phyloP scores from a whole-genome alignment of 495 filamentous ascomycete genomes.

The Gamarada debralockiae region DNA sequence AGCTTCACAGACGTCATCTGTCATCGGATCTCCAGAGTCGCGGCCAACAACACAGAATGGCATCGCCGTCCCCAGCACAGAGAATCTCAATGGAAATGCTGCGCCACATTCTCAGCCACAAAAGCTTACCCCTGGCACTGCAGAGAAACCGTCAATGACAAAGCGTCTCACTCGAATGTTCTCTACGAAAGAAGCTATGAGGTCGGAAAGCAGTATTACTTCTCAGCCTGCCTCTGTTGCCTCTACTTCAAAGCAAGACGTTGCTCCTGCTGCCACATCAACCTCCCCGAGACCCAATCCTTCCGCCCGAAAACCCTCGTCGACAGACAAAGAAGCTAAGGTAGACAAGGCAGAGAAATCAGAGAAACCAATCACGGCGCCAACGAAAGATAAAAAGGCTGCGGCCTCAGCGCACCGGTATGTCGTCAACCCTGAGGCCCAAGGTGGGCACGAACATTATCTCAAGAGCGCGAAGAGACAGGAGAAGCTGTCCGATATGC shows the following conservation, averaged over 20 bases:
- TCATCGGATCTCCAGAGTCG: conserved; percentile 14
- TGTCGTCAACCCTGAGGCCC: conserved; percentile 32
- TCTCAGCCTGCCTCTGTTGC: conserved; percentile 24
- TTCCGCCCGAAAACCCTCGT: conserved; percentile 33
- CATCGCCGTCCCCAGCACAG: conserved; percentile 8
- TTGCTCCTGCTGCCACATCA: not conserved
- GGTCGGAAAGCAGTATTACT: conserved; percentile 33
- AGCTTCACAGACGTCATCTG: conserved; percentile 19
- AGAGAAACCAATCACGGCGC: conserved; percentile 26
- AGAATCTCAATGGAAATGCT: conserved; percentile 22
- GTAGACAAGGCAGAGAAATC: conserved; percentile 23
- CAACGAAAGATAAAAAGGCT: conserved; percentile 42
- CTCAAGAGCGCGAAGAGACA: conserved; percentile 85
- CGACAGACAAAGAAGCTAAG: conserved; percentile 27
- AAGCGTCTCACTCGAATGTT: conserved; percentile 61
- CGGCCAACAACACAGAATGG: conserved; percentile 4
- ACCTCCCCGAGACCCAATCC: conserved; percentile 40
- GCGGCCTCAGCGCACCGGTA: conserved; percentile 38
- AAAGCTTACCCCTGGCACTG: conserved; percentile 23
- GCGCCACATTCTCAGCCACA: conserved; percentile 24
- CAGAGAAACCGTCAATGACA: conserved; percentile 49
- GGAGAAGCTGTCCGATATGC: conserved; percentile 91
- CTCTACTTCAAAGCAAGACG: conserved; percentile 26
- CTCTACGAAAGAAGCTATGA: conserved; percentile 30
- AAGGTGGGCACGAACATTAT: conserved; percentile 76